Percentiles rank a stretch among this genome's conserved stretches.
These are phyloP conservation scores for Talaromyces sp. DNA, from an alignment of 2,329 filamentous ascomycete species.

Conservation along the genomic window DNA sequence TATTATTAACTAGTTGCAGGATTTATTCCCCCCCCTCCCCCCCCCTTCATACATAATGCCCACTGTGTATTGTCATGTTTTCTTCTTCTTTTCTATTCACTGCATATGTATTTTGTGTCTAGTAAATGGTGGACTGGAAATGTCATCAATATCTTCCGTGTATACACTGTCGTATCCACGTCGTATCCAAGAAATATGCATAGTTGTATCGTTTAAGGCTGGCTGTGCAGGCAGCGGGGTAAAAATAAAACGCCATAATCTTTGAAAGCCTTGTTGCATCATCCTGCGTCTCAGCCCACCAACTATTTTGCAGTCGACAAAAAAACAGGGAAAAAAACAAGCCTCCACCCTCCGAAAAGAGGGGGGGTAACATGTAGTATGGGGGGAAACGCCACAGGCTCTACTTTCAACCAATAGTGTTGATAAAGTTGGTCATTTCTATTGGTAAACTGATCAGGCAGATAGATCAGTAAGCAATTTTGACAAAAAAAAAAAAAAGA, in stretches of 20 bases:
- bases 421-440: background rate
- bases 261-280: background rate
- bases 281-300: background rate
- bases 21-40: background rate
- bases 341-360: too few species aligned
- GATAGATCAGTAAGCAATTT: background rate
- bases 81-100: background rate
- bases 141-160: background rate
- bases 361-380: too few species aligned
- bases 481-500: too few species aligned
- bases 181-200: background rate
- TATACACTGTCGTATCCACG: background rate
- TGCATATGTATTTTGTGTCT: background rate
- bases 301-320: conserved; percentile 19
- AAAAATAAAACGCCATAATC: background rate
- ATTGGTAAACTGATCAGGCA: background rate
- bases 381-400: background rate
- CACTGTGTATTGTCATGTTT: background rate
- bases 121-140: background rate
- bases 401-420: background rate
- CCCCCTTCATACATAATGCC: background rate
- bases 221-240: background rate
- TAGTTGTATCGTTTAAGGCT: background rate
- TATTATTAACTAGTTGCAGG: background rate
- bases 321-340: conserved; percentile 21